Conservation (phyloP, 345 rosid genomes). For the Populus davidiana region DNA sequence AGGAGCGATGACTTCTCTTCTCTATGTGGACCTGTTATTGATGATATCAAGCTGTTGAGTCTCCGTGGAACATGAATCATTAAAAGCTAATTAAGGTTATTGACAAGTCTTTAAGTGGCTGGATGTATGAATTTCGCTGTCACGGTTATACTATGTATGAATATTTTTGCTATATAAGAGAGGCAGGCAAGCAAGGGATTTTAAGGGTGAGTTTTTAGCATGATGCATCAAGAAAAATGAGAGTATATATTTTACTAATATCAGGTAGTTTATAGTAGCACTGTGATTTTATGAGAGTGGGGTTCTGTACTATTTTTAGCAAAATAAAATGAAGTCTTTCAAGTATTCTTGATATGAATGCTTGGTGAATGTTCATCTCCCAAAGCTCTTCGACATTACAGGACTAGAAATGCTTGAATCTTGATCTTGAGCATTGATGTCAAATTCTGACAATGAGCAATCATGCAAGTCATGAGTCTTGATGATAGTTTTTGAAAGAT, state of each 20-base stretch:
- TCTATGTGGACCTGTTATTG: conserved; percentile 78
- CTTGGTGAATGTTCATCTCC: neutral
- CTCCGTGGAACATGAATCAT: conserved; percentile 20
- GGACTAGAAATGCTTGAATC: no score
- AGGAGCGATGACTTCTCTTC: conserved; percentile 63
- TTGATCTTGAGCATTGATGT: no score
- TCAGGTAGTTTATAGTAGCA: neutral
- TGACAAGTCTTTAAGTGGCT: neutral
- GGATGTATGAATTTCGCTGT: neutral
- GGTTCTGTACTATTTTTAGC: neutral
- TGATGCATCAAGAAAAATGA: neutral
- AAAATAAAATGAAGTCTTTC: neutral
- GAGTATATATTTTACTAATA: neutral
- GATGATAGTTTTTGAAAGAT: no score
- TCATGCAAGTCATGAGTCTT: no score
- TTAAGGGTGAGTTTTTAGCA: neutral
- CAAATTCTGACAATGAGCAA: no score
- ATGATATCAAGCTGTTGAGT: conserved; percentile 56
- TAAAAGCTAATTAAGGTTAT: neutral
- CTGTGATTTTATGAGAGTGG: neutral
- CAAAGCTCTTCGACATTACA: neutral
- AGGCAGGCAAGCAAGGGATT: neutral
- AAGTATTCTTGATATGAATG: neutral
- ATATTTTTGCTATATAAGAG: neutral
- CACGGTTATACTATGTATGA: neutral